phyloP scores from a whole-genome alignment of 2,329 filamentous ascomycete species.

The Penicillium brasilianum region DNA sequence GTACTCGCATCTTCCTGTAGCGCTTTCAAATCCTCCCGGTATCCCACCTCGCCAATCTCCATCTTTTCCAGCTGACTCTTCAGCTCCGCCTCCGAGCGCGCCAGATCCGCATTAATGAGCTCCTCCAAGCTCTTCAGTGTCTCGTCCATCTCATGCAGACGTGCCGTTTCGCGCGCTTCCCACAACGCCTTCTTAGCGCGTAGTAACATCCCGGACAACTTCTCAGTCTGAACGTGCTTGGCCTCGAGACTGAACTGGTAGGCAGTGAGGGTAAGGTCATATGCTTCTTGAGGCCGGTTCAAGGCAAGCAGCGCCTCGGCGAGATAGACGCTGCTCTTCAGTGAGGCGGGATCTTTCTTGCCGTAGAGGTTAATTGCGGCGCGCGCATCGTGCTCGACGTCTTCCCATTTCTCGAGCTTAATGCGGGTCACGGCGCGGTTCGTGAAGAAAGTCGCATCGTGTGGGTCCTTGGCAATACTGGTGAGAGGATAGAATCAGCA shows the following conservation, averaged over 20 bases:
- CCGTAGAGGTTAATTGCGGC: conserved; percentile 71
- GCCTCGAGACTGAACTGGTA: conserved; percentile 70
- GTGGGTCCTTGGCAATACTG: conserved; percentile 77
- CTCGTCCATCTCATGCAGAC: conserved; percentile 53
- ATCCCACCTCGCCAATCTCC: conserved; percentile 65
- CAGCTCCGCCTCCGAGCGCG: conserved; percentile 44
- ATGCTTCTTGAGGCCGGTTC: conserved; percentile 72
- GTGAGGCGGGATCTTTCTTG: conserved; percentile 57
- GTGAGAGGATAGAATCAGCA: neutral
- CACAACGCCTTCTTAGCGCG: conserved; percentile 84
- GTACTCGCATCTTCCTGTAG: conserved; percentile 57
- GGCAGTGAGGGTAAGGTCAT: conserved; percentile 71
- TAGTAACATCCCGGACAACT: conserved; percentile 75
- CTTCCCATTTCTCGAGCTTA: conserved; percentile 73
- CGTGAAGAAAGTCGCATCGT: conserved; percentile 80
- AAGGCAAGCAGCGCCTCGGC: conserved; percentile 82
- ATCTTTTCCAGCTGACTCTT: conserved; percentile 41
- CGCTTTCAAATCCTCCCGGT: conserved; percentile 68
- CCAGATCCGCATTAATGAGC: conserved; percentile 46
- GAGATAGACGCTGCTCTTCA: conserved; percentile 85
- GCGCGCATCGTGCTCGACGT: conserved; percentile 76
- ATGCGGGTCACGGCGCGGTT: conserved; percentile 86
- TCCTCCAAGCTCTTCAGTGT: conserved; percentile 48
- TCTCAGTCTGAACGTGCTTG: conserved; percentile 69
- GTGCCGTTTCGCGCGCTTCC: conserved; percentile 69